A percentile compares a stretch with the other conserved stretches of the same genome.
phyloP scores from a whole-genome alignment of 1,139 yeast genomes.

The Arxiozyma telluris region DNA sequence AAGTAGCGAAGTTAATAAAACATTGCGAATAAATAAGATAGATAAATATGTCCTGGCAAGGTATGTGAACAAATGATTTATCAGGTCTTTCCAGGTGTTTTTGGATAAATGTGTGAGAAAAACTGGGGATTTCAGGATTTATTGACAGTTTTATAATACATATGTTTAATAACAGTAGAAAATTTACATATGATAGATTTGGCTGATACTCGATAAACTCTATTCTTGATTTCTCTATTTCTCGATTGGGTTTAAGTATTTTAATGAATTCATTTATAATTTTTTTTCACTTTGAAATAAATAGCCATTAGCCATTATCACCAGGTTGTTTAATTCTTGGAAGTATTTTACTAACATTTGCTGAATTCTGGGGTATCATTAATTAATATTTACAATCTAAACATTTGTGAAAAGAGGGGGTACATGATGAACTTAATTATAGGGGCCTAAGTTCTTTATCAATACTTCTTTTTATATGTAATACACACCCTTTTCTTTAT shows the following conservation, averaged over 20 bases:
- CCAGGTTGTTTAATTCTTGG: background rate
- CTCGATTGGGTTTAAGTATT: too few relatives aligned
- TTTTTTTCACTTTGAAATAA: background rate
- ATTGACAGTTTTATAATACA: too few relatives aligned
- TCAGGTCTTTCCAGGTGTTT: background rate
- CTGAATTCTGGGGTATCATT: background rate
- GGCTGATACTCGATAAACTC: background rate
- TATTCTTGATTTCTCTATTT: too few relatives aligned
- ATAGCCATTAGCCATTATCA: background rate
- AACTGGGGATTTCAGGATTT: background rate
- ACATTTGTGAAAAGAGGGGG: too few relatives aligned
- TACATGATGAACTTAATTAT: background rate
- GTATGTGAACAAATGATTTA: slow-evolving; percentile 25
- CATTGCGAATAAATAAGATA: background rate
- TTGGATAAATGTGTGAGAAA: background rate
- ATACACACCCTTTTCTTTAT: too few relatives aligned
- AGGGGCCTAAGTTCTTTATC: background rate
- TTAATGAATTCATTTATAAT: too few relatives aligned
- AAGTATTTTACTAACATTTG: background rate
- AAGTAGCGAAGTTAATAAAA: background rate
- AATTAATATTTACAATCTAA: background rate
- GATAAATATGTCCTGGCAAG: slow-evolving; percentile 36
- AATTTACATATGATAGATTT: background rate
- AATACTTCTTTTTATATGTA: background rate
- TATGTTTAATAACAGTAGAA: background rate